phyloP scores from a whole-genome alignment of 176 grass and related monocot species.

The Cymbopogon citratus region DNA sequence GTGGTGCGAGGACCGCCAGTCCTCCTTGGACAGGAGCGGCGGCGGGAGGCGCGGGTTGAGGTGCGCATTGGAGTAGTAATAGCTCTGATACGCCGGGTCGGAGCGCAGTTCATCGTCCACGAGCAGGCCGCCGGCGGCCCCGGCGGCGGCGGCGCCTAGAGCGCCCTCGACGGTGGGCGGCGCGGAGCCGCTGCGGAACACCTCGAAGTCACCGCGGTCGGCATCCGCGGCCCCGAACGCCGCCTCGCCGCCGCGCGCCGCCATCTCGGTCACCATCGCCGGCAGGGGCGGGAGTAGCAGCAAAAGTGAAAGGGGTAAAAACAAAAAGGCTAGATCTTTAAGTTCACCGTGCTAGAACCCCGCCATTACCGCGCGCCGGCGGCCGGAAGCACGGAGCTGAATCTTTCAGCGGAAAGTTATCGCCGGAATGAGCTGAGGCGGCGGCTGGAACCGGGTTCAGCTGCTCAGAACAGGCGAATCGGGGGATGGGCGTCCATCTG shows the following conservation, averaged over 20 bases:
- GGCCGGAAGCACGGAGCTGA: background rate
- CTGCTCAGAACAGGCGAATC: constrained; percentile 22
- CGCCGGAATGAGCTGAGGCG: background rate
- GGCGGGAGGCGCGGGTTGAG: constrained; percentile 73
- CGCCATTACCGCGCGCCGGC: constrained; percentile 22
- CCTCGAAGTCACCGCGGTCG: constrained; percentile 57
- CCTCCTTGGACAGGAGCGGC: constrained; percentile 64
- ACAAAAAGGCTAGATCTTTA: constrained; percentile 21
- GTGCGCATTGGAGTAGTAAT: constrained; percentile 69
- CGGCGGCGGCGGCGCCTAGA: constrained; percentile 32
- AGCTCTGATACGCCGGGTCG: constrained; percentile 60
- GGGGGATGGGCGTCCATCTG: background rate
- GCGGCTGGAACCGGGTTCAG: background rate
- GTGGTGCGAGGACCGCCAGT: constrained; percentile 55
- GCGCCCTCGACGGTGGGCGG: constrained; percentile 63
- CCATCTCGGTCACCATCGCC: constrained; percentile 53
- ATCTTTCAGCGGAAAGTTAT: background rate
- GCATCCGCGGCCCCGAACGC: constrained; percentile 22
- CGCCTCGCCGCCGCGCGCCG: constrained; percentile 47
- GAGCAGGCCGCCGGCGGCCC: constrained; percentile 22
- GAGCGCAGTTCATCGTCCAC: constrained; percentile 57
- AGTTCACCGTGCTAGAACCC: constrained; percentile 1
- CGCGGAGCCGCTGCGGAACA: constrained; percentile 73
- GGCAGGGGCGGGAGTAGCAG: background rate
- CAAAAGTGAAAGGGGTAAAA: background rate